Conservation (phyloP, 225 moss, liverwort and hornwort species). For the Asterella californica region DNA sequence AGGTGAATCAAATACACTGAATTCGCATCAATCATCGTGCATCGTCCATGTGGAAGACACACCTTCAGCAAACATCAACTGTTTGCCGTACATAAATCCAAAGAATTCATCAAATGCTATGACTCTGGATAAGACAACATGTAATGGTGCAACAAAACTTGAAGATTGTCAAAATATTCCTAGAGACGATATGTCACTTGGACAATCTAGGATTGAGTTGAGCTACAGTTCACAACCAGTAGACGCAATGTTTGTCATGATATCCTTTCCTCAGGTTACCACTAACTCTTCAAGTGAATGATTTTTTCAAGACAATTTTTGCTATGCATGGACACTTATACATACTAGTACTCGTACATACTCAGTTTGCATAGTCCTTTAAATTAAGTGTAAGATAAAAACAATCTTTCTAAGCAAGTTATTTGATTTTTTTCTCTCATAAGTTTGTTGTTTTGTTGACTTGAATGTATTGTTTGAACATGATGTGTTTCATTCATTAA, state of each 20-base stretch:
- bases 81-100: not conserved
- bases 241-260: constrained; percentile 1
- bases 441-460: no score
- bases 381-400: no score
- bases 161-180: not conserved
- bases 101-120: not conserved
- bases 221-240: constrained; percentile 8
- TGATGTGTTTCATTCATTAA: not conserved
- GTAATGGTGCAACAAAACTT: not conserved
- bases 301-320: not conserved
- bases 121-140: not conserved
- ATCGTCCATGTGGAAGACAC: not conserved
- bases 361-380: no score
- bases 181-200: not conserved
- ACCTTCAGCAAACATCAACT: not conserved
- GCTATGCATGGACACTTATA: no score
- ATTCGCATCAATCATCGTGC: not conserved
- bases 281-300: not conserved
- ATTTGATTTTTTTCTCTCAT: no score
- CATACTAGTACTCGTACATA: not conserved
- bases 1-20: not conserved
- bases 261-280: constrained; percentile 5
- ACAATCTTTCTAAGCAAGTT: no score
- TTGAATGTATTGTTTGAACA: not conserved
- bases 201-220: constrained; percentile 5